Conservation (phyloP, 129 eudicot species). For the Heracleum sosnowskyi region DNA sequence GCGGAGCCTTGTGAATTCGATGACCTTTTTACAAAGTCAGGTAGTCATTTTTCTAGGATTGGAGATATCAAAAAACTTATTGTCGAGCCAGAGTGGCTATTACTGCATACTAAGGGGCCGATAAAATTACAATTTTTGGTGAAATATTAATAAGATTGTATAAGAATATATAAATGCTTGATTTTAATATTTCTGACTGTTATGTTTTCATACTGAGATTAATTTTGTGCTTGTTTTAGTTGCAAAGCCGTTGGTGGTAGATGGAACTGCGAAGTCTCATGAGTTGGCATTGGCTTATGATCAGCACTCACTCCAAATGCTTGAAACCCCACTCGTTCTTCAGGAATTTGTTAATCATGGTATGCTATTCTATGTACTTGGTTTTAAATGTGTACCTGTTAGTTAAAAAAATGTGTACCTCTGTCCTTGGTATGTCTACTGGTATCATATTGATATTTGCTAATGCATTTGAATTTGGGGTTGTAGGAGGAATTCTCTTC, state of each 20-base stretch:
- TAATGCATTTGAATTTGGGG: conserved; percentile 1
- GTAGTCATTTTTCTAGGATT: background rate
- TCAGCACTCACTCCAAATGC: conserved; percentile 68
- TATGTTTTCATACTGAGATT: background rate
- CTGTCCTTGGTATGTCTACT: background rate
- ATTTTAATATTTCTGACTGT: background rate
- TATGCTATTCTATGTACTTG: conserved; percentile 15
- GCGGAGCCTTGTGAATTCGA: background rate
- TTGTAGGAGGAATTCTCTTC: conserved; percentile 82
- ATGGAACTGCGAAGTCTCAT: conserved; percentile 64
- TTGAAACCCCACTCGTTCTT: conserved; percentile 91
- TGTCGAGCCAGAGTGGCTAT: background rate
- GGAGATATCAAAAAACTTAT: background rate
- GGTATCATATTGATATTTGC: background rate
- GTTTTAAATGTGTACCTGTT: background rate
- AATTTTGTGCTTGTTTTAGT: conserved; percentile 34
- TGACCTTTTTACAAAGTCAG: background rate
- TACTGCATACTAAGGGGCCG: background rate
- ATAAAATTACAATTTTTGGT: background rate
- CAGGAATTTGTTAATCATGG: conserved; percentile 98
- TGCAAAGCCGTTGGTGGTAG: conserved; percentile 69
- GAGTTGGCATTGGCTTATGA: conserved; percentile 88
- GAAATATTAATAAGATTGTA: background rate
- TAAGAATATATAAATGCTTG: background rate
- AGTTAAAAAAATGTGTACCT: background rate